Conservation (phyloP, 2,329 filamentous ascomycete species). For the Ophiostoma perfectum region DNA sequence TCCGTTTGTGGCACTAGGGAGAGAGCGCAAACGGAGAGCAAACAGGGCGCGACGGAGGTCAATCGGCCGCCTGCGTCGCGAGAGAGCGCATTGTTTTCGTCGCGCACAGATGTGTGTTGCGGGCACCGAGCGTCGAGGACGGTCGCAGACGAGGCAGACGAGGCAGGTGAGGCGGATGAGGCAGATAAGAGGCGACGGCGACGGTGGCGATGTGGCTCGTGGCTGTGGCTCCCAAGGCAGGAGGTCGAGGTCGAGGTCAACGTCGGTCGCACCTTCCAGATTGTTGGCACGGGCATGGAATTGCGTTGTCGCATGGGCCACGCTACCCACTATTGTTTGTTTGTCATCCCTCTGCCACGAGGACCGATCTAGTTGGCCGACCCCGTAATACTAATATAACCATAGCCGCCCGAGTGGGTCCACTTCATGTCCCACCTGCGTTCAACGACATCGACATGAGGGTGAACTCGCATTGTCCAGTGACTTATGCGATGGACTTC, state of each 20-base stretch:
- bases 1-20: no score
- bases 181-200: neutral
- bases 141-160: neutral
- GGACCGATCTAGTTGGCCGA: neutral
- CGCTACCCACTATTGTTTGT: neutral
- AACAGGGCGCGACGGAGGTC: constrained; percentile 8
- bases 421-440: neutral
- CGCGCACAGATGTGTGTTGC: neutral
- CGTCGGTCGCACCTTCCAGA: neutral
- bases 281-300: neutral
- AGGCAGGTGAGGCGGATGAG: neutral
- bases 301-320: neutral
- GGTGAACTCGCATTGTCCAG: neutral
- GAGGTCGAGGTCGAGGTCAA: neutral
- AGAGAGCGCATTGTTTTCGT: constrained; percentile 10
- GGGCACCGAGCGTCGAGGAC: neutral
- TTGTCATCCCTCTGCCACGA: neutral
- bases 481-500: no score
- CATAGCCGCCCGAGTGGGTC: neutral
- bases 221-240: neutral
- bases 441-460: neutral
- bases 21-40: neutral
- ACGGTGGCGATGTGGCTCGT: neutral
- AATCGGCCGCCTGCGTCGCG: constrained; percentile 10
- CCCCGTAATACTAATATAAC: neutral